Base-by-base conservation (phyloP, 2,329 filamentous ascomycete genomes). In the Fusarium albosuccineum region DNA sequence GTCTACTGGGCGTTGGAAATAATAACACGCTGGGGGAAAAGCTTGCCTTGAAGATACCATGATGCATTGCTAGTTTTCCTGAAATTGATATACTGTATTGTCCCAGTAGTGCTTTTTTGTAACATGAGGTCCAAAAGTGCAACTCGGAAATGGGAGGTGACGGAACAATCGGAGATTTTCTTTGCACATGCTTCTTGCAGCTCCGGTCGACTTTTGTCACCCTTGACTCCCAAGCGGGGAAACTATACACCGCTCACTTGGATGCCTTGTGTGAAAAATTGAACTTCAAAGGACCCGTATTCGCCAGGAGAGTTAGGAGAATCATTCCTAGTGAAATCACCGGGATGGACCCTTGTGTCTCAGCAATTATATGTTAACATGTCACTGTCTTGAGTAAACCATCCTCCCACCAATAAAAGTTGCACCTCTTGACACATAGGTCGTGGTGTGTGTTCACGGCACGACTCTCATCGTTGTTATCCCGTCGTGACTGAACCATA, bases 121-220 rank as follows among this genome's bases (percentile, higher is more conserved):
- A 9, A 29, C n/a, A 36, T 13, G 17, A n/a, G 26, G 16, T 8
- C 11, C 30, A 27, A 16, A 11, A 46, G 22, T 46, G 52, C n/a
- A 22, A 10, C 30, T 36, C 44, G 16, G 33, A n/a, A 45, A 10
- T 10, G 10, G 17, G n/a, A n/a, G 16, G 13, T 33, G 14, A 34
- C 17, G 40, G 40, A 34, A 45, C 40, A 45, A 45, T 54, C 40
- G 30, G 40, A 54, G 51, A 54, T n/a, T 54, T 54, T 45, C 40
- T 36, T 40, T 37, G 51, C 40, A 45, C 44, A 30, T 27, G 17
- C 13, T 22, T 54, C 30, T 36, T 37, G 51, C 26, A 13, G 14
- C 40, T 45, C n/a, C 7, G 10, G 37, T 37, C 14, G 30, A 50
- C n/a, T 40, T 41, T 39, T 39, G 34, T 27, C 13, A 37, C 6